Percentiles rank a stretch among this genome's conserved stretches.
Evolutionary conservation across 1,284 basidiomycete genomes (phyloP).

Genomic region (Laetiporus sulphureus): DNA sequence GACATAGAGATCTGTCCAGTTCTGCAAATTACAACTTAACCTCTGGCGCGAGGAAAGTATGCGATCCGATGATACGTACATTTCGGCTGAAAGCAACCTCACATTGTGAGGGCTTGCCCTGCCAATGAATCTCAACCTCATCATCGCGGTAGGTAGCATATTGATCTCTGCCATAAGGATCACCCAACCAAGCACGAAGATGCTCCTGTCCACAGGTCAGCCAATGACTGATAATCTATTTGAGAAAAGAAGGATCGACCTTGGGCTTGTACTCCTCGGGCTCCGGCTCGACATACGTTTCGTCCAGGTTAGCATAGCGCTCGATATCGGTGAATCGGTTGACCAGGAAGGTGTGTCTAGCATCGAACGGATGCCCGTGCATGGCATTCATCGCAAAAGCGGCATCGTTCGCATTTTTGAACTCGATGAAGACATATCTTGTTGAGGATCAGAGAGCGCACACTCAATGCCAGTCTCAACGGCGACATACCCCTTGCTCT

Average conservation of each 20-base stretch:
- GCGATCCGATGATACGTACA: constrained; percentile 35
- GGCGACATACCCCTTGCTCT: constrained; percentile 77
- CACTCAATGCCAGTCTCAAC: constrained; percentile 1
- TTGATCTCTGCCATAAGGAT: constrained; percentile 91
- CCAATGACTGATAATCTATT: background rate
- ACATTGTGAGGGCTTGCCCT: constrained; percentile 84
- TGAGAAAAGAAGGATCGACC: constrained; percentile 34
- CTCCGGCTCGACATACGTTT: constrained; percentile 79
- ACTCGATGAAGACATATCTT: constrained; percentile 89
- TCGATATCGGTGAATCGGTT: constrained; percentile 95
- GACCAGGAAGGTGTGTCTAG: constrained; percentile 86
- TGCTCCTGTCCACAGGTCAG: constrained; percentile 65
- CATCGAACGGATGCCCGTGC: constrained; percentile 87
- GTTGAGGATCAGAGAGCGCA: background rate
- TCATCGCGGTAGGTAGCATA: constrained; percentile 92
- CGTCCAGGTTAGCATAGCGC: constrained; percentile 74
- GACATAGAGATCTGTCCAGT: constrained; percentile 97
- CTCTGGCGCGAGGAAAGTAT: background rate
- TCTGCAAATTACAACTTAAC: constrained; percentile 11
- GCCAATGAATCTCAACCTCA: constrained; percentile 91
- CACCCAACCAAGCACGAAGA: constrained; percentile 91
- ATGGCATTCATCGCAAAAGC: constrained; percentile 74
- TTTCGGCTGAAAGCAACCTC: constrained; percentile 75
- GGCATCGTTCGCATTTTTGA: constrained; percentile 79
- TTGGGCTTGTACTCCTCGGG: constrained; percentile 78